Percentiles rank a stretch among this genome's conserved stretches.
Conservation (phyloP, 192 early-diverging fungal species). For the Coemansia sp. region DNA sequence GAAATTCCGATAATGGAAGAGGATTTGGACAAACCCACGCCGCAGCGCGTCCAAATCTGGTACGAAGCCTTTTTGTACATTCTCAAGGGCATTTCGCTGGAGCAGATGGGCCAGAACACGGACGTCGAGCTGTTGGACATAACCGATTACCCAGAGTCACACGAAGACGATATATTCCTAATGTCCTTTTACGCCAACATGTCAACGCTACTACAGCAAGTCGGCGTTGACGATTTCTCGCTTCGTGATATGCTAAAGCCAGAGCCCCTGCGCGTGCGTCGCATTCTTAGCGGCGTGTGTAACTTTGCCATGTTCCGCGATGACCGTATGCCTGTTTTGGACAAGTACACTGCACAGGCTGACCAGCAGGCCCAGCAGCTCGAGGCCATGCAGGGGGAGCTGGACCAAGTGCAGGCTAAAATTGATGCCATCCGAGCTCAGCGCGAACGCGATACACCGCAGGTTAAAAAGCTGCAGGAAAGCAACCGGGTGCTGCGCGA, state of each 20-base stretch:
- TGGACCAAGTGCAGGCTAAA: conserved; percentile 54
- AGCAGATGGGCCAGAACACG: conserved; percentile 46
- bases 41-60: conserved; percentile 61
- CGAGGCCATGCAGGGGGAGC: conserved; percentile 47
- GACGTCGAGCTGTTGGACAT: conserved; percentile 31
- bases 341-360: conserved; percentile 58
- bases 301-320: conserved; percentile 92
- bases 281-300: conserved; percentile 77
- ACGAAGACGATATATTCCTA: conserved; percentile 59
- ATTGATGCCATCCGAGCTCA: conserved; percentile 54
- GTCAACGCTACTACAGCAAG: conserved; percentile 61
- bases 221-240: conserved; percentile 72
- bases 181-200: conserved; percentile 65
- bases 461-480: conserved; percentile 48
- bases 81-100: conserved; percentile 60
- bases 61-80: conserved; percentile 71
- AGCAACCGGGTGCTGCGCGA: conserved; percentile 49
- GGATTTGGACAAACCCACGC: conserved; percentile 68
- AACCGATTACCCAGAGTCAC: conserved; percentile 56
- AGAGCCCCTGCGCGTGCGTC: conserved; percentile 58
- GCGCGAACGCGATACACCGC: conserved; percentile 54
- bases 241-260: conserved; percentile 78
- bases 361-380: conserved; percentile 47
- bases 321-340: conserved; percentile 62
- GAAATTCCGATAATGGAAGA: conserved; percentile 66